phyloP scores from a whole-genome alignment of 23 red algal genomes.

The Agarophyton chilense region DNA sequence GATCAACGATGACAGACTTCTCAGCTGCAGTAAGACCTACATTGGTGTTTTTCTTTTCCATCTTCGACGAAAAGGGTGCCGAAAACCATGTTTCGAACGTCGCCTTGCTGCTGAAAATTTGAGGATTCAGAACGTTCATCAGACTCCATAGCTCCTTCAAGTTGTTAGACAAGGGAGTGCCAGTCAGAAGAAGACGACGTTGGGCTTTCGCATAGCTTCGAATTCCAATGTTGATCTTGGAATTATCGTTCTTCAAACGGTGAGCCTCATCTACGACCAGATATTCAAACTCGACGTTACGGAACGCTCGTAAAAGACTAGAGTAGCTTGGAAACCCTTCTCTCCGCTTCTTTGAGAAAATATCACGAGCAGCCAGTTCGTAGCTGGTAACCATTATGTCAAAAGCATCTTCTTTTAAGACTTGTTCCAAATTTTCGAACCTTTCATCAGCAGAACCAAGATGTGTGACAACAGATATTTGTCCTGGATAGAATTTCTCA shows the following conservation, averaged over 20 bases:
- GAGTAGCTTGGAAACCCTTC: conserved; percentile 29
- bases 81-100: conserved; percentile 95
- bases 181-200: conserved; percentile 88
- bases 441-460: conserved; percentile 67
- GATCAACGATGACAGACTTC: conserved; percentile 87
- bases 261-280: conserved; percentile 97
- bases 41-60: conserved; percentile 21
- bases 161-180: conserved; percentile 94
- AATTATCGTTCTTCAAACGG: conserved; percentile 90
- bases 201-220: conserved; percentile 53
- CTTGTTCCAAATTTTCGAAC: conserved; percentile 45
- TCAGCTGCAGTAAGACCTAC: conserved; percentile 66
- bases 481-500: conserved; percentile 54
- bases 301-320: conserved; percentile 35
- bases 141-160: conserved; percentile 89
- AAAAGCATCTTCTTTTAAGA: conserved; percentile 55
- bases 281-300: conserved; percentile 78
- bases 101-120: conserved; percentile 84
- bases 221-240: conserved; percentile 67
- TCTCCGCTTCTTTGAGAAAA: conserved; percentile 19
- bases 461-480: conserved; percentile 69
- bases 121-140: conserved; percentile 87
- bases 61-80: conserved; percentile 72
- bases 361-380: conserved; percentile 74
- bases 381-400: conserved; percentile 89